Conservation (phyloP, 129 eudicot genomes). For the Tagetes erecta region DNA sequence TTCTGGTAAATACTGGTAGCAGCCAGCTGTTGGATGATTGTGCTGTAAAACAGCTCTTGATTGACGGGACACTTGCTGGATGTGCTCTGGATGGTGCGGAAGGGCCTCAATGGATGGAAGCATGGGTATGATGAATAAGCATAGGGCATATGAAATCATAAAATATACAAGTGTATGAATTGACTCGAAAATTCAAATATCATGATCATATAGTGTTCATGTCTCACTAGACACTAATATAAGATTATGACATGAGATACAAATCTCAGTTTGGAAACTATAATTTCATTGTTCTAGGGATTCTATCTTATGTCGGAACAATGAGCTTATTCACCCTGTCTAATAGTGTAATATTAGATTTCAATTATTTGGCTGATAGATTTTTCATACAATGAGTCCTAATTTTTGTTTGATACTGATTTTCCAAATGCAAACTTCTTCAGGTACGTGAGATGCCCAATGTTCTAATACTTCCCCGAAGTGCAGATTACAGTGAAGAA, state of each 20-base stretch:
- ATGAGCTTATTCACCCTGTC: not conserved
- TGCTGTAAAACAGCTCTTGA: slow-evolving; percentile 91
- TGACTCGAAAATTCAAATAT: not conserved
- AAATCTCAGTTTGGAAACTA: not conserved
- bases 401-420: slow-evolving; percentile 21
- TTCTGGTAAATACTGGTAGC: slow-evolving; percentile 91
- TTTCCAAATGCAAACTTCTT: slow-evolving; percentile 19
- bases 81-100: slow-evolving; percentile 95
- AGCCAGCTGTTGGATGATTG: slow-evolving; percentile 92
- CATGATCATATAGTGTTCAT: not conserved
- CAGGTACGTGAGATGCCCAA: slow-evolving; percentile 99
- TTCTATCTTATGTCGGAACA: slow-evolving; percentile 6
- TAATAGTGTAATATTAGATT: not conserved
- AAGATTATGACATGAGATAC: not conserved
- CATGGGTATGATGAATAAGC: slow-evolving; percentile 81
- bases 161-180: not conserved
- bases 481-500: slow-evolving; percentile 99
- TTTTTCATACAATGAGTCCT: slow-evolving; percentile 1
- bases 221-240: not conserved
- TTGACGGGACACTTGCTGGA: slow-evolving; percentile 91
- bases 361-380: not conserved
- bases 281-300: not conserved
- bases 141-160: slow-evolving; percentile 39
- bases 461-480: slow-evolving; percentile 91
- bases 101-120: slow-evolving; percentile 99